phyloP scores from a whole-genome alignment of 2,329 filamentous ascomycete genomes.

The Ceratocystis eucalypticola region DNA sequence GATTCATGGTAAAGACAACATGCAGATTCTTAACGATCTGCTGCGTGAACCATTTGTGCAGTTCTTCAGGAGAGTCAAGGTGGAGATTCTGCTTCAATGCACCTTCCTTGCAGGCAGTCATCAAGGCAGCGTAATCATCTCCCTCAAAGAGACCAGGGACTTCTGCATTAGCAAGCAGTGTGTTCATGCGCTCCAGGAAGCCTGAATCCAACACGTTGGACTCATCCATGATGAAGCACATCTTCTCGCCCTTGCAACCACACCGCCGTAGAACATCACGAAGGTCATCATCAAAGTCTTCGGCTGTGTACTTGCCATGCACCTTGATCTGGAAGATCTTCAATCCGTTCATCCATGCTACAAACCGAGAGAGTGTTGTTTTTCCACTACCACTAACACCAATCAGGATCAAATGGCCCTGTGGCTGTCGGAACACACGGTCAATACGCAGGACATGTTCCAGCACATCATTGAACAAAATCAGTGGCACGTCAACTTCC shows the following conservation, averaged over 20 bases:
- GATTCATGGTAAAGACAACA: constrained; percentile 99
- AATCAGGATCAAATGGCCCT: constrained; percentile 95
- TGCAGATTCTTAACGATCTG: constrained; percentile 99
- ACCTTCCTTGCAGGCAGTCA: constrained; percentile 98
- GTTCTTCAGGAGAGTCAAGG: constrained; percentile 91
- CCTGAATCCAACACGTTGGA: constrained; percentile 96
- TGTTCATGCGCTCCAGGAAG: constrained; percentile 99
- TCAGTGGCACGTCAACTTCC: constrained; percentile 94
- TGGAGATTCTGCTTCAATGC: constrained; percentile 90
- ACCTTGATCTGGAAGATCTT: constrained; percentile 99
- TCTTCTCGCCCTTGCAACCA: constrained; percentile 97
- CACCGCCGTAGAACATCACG: constrained; percentile 84
- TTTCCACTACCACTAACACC: constrained; percentile 98
- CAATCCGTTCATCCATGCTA: constrained; percentile 99
- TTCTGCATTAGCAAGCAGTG: constrained; percentile 94
- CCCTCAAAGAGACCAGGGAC: constrained; percentile 97
- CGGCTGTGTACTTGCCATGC: constrained; percentile 92
- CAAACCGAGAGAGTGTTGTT: constrained; percentile 92
- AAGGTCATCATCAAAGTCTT: constrained; percentile 97
- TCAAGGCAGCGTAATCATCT: constrained; percentile 95
- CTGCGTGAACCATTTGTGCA: constrained; percentile 99
- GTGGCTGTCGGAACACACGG: constrained; percentile 93
- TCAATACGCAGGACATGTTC: constrained; percentile 98
- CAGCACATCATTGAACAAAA: constrained; percentile 97
- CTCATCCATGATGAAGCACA: constrained; percentile 99